Conservation (phyloP, 2,329 filamentous ascomycete species). For the Calonectria honghensis region DNA sequence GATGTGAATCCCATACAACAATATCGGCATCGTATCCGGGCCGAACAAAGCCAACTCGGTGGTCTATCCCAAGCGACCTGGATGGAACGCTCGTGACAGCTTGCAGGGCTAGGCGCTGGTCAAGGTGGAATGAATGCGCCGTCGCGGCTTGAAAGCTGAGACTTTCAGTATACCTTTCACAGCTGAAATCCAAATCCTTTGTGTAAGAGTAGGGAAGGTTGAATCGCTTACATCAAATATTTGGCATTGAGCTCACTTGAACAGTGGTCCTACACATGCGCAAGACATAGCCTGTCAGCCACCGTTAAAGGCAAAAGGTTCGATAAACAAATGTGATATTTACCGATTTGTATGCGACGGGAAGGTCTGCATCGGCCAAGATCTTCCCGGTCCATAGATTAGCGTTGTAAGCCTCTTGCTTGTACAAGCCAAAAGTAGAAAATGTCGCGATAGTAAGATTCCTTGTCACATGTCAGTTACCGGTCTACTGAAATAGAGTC, state of each 20-base stretch:
- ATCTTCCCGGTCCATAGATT: slow-evolving; percentile 64
- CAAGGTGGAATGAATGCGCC: slow-evolving; percentile 16
- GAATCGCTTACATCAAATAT: slow-evolving; percentile 10
- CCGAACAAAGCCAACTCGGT: slow-evolving; percentile 66
- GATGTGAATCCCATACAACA: slow-evolving; percentile 69
- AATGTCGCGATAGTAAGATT: slow-evolving; percentile 67
- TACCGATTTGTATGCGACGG: slow-evolving; percentile 63
- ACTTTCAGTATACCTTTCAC: background rate
- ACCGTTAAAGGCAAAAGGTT: background rate
- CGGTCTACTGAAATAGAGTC: background rate
- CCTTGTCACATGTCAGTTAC: slow-evolving; percentile 56
- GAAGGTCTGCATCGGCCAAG: slow-evolving; percentile 62
- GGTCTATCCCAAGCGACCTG: slow-evolving; percentile 63
- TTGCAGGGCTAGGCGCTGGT: background rate
- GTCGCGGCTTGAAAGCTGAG: slow-evolving; percentile 17
- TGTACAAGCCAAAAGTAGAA: slow-evolving; percentile 64
- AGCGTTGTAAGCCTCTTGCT: slow-evolving; percentile 64
- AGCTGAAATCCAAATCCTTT: no score
- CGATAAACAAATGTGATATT: background rate
- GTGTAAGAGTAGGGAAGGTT: background rate
- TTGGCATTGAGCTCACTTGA: slow-evolving; percentile 10
- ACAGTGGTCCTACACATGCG: background rate
- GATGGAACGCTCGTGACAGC: slow-evolving; percentile 67
- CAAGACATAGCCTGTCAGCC: background rate
- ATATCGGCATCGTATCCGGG: slow-evolving; percentile 70